These are phyloP conservation scores for Alternaria brassicicola DNA, from an alignment of 2,329 filamentous ascomycete genomes.

Conservation along the genomic window DNA sequence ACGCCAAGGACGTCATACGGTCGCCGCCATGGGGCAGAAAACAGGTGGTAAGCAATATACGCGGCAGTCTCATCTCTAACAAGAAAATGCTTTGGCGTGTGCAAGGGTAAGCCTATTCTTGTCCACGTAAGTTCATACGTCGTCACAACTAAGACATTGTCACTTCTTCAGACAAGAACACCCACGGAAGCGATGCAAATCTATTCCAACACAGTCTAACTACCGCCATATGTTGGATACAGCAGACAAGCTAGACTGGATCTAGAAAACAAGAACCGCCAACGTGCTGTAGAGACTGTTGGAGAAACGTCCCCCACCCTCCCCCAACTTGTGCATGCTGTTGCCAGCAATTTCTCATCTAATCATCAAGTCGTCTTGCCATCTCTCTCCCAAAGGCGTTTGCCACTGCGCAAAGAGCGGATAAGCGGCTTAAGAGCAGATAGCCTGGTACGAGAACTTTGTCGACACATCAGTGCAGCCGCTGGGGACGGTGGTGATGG, in stretches of 20 bases:
- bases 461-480: conserved; percentile 6
- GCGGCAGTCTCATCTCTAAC: background rate
- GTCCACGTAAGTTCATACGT: background rate
- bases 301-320: no score
- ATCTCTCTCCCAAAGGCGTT: background rate
- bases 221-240: background rate
- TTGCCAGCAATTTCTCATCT: background rate
- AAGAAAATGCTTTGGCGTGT: background rate
- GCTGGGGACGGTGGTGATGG: conserved; percentile 5
- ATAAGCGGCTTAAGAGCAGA: background rate
- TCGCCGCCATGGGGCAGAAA: background rate
- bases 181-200: background rate
- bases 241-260: background rate
- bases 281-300: background rate
- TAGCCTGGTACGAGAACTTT: conserved; percentile 6
- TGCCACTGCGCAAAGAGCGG: background rate
- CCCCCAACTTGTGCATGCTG: background rate
- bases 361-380: background rate
- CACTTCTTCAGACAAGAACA: background rate
- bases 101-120: background rate
- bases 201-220: background rate
- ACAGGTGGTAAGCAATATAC: background rate
- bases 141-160: background rate
- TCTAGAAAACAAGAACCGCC: background rate
- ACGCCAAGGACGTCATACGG: background rate